A percentile compares a stretch with the other conserved stretches of the same genome.
These are phyloP conservation scores for Periconia sp. DNA, from an alignment of 2,329 filamentous ascomycete species.

Conservation along the genomic window DNA sequence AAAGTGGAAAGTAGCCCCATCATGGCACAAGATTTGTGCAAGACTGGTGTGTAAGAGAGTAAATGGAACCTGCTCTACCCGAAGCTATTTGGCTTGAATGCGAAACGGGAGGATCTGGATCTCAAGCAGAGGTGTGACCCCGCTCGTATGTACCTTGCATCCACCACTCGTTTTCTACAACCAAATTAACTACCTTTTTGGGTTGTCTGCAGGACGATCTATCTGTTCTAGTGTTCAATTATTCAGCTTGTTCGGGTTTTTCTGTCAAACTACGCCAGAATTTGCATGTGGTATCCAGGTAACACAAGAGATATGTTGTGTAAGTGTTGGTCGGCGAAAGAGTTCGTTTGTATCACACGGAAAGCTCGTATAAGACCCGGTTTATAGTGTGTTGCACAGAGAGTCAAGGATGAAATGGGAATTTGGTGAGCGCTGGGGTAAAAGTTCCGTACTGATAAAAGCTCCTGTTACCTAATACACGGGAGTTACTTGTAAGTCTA, in stretches of 20 bases:
- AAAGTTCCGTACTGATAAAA: too few relatives aligned
- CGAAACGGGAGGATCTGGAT: too few relatives aligned
- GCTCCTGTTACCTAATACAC: too few relatives aligned
- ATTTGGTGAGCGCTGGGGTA: too few relatives aligned
- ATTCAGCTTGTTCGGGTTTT: background rate
- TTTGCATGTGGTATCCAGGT: background rate
- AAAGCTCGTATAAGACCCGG: background rate
- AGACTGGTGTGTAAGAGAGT: background rate
- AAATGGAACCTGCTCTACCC: background rate
- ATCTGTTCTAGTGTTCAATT: background rate
- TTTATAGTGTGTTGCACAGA: background rate
- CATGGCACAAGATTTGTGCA: background rate
- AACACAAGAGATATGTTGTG: background rate
- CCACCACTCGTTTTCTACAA: too few relatives aligned
- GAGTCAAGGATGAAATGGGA: too few relatives aligned
- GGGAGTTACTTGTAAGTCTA: too few relatives aligned
- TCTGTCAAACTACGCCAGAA: background rate
- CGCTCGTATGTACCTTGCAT: background rate
- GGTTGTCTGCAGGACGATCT: background rate
- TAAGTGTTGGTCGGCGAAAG: background rate
- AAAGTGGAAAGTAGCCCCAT: constrained; percentile 8
- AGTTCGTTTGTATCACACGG: background rate
- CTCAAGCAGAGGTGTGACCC: background rate
- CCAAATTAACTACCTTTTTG: background rate
- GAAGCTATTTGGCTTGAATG: background rate